These are phyloP conservation scores for Nicotiana attenuata DNA, from an alignment of 257 asterid genomes.

Conservation along the genomic window DNA sequence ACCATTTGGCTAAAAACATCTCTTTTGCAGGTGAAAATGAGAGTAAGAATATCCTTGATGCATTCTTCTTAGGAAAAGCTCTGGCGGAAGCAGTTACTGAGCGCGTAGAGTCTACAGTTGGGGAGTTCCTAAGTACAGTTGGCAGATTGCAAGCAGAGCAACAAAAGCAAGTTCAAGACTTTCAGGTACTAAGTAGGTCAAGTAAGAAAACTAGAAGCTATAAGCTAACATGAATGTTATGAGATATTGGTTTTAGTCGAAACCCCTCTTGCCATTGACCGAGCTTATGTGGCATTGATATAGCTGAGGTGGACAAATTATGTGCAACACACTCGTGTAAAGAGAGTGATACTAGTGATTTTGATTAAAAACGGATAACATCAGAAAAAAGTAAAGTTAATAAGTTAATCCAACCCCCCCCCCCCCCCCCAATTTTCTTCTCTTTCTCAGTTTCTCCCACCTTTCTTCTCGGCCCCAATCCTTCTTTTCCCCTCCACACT, in stretches of 20 bases:
- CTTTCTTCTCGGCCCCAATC: no score
- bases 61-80: slow-evolving; percentile 93
- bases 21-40: slow-evolving; percentile 59
- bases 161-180: slow-evolving; percentile 68
- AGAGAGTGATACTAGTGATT: no score
- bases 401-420: no score
- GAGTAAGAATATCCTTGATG: slow-evolving; percentile 64
- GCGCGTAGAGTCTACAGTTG: slow-evolving; percentile 68
- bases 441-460: no score
- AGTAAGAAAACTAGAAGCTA: background rate
- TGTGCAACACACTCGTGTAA: no score
- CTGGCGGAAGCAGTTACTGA: slow-evolving; percentile 73
- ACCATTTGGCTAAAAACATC: background rate
- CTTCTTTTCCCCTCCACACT: no score
- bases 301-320: no score
- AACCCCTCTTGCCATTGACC: no score
- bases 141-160: slow-evolving; percentile 90
- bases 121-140: slow-evolving; percentile 66
- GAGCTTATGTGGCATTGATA: no score
- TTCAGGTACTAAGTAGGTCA: slow-evolving; percentile 45
- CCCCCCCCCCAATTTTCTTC: no score
- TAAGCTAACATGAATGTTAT: background rate
- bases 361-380: no score
- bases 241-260: background rate
- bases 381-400: no score